phyloP scores from a whole-genome alignment of 805 yeast genomes.

The Candida ulmi region DNA sequence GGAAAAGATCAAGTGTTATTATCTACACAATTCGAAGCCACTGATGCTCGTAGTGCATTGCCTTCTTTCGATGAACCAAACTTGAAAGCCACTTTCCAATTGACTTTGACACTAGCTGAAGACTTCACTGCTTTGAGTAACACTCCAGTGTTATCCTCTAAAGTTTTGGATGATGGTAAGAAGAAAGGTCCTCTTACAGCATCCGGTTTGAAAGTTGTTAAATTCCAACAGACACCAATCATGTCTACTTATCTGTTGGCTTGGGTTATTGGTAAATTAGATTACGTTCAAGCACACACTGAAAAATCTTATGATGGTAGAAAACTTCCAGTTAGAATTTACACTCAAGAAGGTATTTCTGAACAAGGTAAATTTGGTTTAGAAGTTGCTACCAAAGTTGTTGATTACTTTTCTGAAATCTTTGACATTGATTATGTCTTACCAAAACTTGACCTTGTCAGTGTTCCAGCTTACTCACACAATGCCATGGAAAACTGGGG shows the following conservation, averaged over 20 bases:
- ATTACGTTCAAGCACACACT: slow-evolving; percentile 50
- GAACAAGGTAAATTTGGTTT: slow-evolving; percentile 67
- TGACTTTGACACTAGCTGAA: slow-evolving; percentile 52
- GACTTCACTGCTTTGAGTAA: slow-evolving; percentile 57
- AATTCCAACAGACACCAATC: slow-evolving; percentile 67
- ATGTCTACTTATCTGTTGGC: slow-evolving; percentile 83
- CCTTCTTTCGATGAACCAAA: slow-evolving; percentile 86
- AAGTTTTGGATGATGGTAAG: slow-evolving; percentile 34
- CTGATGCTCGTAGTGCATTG: slow-evolving; percentile 79
- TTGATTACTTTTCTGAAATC: slow-evolving; percentile 62
- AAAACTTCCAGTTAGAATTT: slow-evolving; percentile 74
- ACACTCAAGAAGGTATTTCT: slow-evolving; percentile 73
- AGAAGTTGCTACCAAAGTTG: slow-evolving; percentile 66
- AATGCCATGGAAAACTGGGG: slow-evolving; percentile 93
- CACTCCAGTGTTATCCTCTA: slow-evolving; percentile 55
- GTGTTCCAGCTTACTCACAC: slow-evolving; percentile 75
- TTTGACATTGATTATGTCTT: slow-evolving; percentile 76
- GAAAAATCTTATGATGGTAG: slow-evolving; percentile 38
- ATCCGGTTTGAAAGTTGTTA: slow-evolving; percentile 21
- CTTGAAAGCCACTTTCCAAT: slow-evolving; percentile 65
- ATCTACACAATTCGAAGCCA: slow-evolving; percentile 81
- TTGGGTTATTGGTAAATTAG: slow-evolving; percentile 74
- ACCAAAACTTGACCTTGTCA: slow-evolving; percentile 76
- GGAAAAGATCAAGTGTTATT: slow-evolving; percentile 67
- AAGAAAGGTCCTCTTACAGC: slow-evolving; percentile 41